Evolutionary conservation across 2,329 filamentous ascomycete genomes (phyloP).

Genomic region (Diaporthe sp.): DNA sequence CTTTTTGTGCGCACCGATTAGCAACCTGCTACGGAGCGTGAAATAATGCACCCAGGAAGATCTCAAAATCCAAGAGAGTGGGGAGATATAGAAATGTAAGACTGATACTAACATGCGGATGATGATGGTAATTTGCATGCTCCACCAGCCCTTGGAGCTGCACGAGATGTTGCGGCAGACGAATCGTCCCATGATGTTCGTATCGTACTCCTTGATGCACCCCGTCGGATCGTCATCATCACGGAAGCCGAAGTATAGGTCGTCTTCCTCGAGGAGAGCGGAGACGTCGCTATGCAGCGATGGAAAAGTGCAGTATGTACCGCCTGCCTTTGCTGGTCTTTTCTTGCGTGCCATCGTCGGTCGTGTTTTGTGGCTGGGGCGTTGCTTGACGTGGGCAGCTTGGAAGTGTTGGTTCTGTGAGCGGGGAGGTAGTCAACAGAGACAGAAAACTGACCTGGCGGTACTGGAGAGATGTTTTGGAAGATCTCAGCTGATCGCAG

Average conservation of each 20-base stretch:
- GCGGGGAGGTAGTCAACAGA: not conserved
- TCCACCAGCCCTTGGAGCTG: conserved; percentile 37
- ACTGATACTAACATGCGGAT: conserved; percentile 38
- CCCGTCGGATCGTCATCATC: not conserved
- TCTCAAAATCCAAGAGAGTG: too few relatives aligned
- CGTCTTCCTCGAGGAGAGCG: conserved; percentile 3
- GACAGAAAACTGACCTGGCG: not conserved
- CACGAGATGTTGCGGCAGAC: conserved; percentile 39
- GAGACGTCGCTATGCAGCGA: not conserved
- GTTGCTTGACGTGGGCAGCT: not conserved
- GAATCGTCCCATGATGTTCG: conserved; percentile 43
- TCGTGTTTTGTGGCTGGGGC: not conserved
- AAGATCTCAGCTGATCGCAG: not conserved
- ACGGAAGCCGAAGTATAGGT: conserved; percentile 28
- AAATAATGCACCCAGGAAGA: too few relatives aligned
- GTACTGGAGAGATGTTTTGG: not conserved
- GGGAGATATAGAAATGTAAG: too few relatives aligned
- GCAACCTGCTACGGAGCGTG: too few relatives aligned
- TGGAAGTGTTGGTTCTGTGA: not conserved
- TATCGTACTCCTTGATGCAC: conserved; percentile 31
- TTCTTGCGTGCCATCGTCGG: not conserved
- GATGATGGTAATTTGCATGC: conserved; percentile 40
- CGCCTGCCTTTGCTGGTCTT: not conserved
- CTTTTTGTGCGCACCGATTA: not conserved
- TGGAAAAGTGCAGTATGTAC: not conserved